Percentiles rank a stretch among this genome's conserved stretches.
Evolutionary conservation across 2,329 filamentous ascomycete species (phyloP).

Genomic region (Apiospora rasikravindrae): DNA sequence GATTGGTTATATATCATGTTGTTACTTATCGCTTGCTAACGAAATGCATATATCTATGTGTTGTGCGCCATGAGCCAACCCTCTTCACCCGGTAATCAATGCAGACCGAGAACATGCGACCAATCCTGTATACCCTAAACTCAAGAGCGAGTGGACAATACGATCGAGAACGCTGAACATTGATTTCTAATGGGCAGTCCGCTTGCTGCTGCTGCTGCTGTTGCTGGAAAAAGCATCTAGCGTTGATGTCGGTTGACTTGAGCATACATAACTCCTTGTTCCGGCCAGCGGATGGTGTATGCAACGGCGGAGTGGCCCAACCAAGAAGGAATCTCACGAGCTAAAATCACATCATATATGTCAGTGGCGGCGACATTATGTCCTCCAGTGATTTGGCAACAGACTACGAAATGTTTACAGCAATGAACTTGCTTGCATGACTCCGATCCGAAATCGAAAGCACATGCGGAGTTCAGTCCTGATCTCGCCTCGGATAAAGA

Average conservation of each 20-base stretch:
- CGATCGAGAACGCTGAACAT: not conserved
- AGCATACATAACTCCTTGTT: not conserved
- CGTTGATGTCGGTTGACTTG: not conserved
- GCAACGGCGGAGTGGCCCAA: not conserved
- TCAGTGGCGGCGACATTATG: not conserved
- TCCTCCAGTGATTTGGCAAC: not conserved
- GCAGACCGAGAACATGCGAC: not conserved
- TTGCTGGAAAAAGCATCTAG: not conserved
- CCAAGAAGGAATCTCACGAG: not conserved
- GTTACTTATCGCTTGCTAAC: not conserved
- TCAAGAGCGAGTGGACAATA: not conserved
- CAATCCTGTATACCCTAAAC: not conserved
- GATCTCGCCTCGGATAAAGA: not conserved
- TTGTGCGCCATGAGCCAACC: not conserved
- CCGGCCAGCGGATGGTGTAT: not conserved
- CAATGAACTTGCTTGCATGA: not conserved
- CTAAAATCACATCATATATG: not conserved
- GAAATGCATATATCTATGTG: not conserved
- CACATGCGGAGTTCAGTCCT: not conserved
- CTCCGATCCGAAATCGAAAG: not conserved
- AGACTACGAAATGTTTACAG: not conserved
- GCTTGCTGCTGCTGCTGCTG: not conserved
- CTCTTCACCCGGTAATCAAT: not conserved
- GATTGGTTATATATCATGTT: slow-evolving; percentile 7
- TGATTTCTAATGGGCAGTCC: not conserved